Percentiles rank a stretch among this genome's conserved stretches.
phyloP scores from a whole-genome alignment of 2,329 filamentous ascomycete species.

The Aspergillus candidus region DNA sequence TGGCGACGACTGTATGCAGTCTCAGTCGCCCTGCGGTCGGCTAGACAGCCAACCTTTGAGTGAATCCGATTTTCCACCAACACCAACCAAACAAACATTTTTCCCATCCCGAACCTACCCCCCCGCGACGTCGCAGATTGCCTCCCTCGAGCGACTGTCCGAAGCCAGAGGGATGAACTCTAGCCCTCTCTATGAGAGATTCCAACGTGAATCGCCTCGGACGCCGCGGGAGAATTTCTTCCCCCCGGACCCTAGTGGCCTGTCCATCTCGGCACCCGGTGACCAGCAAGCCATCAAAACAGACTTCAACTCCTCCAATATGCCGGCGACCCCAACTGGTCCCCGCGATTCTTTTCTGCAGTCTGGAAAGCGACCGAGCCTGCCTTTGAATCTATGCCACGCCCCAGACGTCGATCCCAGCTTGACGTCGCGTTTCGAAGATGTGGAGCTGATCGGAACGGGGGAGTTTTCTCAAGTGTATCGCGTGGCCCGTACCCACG shows the following conservation, averaged over 20 bases:
- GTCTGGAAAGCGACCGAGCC: conserved; percentile 56
- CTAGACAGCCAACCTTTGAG: conserved; percentile 52
- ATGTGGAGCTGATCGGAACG: conserved; percentile 71
- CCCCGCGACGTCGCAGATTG: conserved; percentile 27
- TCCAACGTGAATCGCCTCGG: conserved; percentile 57
- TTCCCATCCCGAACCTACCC: conserved; percentile 34
- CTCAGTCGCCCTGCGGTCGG: conserved; percentile 51
- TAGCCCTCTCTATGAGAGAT: conserved; percentile 54
- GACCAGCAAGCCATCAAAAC: conserved; percentile 36
- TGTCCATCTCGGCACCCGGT: conserved; percentile 68
- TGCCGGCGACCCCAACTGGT: conserved; percentile 78
- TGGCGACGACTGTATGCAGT: conserved; percentile 62
- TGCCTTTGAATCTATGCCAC: conserved; percentile 65
- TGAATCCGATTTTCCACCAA: conserved; percentile 79
- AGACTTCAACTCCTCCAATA: conserved; percentile 41
- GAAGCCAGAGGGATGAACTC: conserved; percentile 33
- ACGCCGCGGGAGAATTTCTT: conserved; percentile 72
- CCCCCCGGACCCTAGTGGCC: conserved; percentile 71
- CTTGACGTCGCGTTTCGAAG: conserved; percentile 69
- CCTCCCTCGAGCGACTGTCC: conserved; percentile 30
- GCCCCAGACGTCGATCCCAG: conserved; percentile 68
- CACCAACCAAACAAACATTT: conserved; percentile 67
- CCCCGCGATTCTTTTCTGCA: conserved; percentile 53
- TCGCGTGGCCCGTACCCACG: conserved; percentile 55
- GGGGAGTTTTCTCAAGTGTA: conserved; percentile 95